Percentiles rank a stretch among this genome's conserved stretches.
Conservation (phyloP, 495 filamentous ascomycete genomes). For the Penicillium pancosmium region DNA sequence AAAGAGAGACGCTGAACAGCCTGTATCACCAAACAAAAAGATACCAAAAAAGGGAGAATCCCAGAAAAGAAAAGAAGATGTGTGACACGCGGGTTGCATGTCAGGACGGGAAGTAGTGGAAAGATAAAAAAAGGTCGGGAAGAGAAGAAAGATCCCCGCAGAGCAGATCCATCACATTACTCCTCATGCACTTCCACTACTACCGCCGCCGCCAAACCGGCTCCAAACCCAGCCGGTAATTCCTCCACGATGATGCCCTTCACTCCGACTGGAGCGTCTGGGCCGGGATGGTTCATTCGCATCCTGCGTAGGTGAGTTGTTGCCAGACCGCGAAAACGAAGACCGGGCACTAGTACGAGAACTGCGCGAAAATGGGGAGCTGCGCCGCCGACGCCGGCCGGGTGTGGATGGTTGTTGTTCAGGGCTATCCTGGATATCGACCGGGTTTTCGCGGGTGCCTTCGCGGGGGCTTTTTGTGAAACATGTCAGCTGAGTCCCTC, state of each 20-base stretch:
- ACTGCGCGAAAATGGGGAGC: constrained; percentile 21
- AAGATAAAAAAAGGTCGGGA: background rate
- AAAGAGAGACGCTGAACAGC: constrained; percentile 2
- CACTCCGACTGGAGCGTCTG: constrained; percentile 27
- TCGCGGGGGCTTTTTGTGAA: constrained; percentile 20
- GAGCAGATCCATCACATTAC: too few species aligned
- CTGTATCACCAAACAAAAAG: background rate
- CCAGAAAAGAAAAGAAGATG: background rate
- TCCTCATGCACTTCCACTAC: background rate
- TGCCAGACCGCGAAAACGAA: constrained; percentile 20
- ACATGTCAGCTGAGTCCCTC: constrained; percentile 6
- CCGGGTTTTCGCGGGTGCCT: constrained; percentile 38
- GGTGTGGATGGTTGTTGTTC: constrained; percentile 9
- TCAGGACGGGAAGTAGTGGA: background rate
- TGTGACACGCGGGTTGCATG: background rate
- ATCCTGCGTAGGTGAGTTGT: constrained; percentile 14
- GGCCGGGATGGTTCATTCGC: constrained; percentile 5
- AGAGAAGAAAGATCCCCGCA: too few species aligned
- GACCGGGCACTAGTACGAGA: constrained; percentile 21
- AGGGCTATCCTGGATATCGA: constrained; percentile 33
- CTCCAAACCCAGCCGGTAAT: constrained; percentile 42
- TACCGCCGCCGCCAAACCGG: constrained; percentile 41
- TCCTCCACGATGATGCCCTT: constrained; percentile 31
- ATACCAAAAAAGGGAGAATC: background rate
- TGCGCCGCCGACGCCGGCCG: constrained; percentile 18